A percentile compares a stretch with the other conserved stretches of the same genome.
phyloP scores from a whole-genome alignment of 192 early-diverging fungal genomes.

The Coemansia sp. region DNA sequence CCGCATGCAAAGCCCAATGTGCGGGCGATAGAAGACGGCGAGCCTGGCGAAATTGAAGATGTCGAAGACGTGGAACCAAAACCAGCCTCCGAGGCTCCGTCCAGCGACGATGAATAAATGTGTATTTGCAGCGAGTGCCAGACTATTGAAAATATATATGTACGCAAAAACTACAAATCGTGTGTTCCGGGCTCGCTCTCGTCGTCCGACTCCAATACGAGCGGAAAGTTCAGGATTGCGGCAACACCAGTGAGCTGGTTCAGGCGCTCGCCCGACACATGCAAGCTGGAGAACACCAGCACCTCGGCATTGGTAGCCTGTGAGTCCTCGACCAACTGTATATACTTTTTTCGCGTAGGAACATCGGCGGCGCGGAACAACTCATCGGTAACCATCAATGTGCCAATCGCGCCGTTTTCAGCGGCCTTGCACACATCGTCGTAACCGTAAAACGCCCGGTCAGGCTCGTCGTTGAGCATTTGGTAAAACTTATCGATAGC shows the following conservation, averaged over 20 bases:
- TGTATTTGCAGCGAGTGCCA: neutral
- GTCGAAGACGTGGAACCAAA: conserved; percentile 29
- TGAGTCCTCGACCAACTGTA: conserved; percentile 80
- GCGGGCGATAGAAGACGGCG: conserved; percentile 39
- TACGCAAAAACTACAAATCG: neutral
- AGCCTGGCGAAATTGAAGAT: conserved; percentile 54
- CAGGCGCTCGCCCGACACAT: conserved; percentile 95
- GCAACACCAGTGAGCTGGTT: conserved; percentile 94
- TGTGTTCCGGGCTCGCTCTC: conserved; percentile 20
- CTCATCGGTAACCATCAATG: conserved; percentile 88
- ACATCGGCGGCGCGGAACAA: conserved; percentile 91
- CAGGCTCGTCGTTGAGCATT: conserved; percentile 86
- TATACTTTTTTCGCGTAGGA: conserved; percentile 78
- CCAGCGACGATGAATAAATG: neutral
- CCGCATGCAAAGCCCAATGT: neutral
- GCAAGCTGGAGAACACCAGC: conserved; percentile 87
- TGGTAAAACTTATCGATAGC: conserved; percentile 84
- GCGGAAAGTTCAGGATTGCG: conserved; percentile 87
- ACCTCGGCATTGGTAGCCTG: conserved; percentile 73
- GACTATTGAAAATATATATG: neutral
- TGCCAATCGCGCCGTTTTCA: conserved; percentile 83
- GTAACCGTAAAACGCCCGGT: conserved; percentile 91
- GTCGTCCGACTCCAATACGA: conserved; percentile 76
- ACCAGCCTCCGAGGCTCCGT: no score
- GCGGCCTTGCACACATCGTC: conserved; percentile 81